Evolutionary conservation across 805 yeast genomes (phyloP), one percentile per base, ranked within the genome.

Genomic region (Vanderwaltozyma polyspora): DNA sequence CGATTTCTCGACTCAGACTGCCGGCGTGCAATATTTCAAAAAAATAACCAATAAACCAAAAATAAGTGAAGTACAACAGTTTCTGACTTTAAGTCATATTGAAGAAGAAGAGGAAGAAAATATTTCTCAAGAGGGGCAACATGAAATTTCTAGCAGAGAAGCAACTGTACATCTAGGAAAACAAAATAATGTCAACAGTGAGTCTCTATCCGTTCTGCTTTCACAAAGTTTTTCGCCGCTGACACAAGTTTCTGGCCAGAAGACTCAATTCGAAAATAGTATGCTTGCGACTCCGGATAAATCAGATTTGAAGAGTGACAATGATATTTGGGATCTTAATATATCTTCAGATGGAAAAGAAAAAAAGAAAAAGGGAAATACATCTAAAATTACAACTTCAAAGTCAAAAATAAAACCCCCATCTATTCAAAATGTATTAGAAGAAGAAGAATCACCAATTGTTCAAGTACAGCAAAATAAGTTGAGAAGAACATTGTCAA

Each of bases 1-100:
- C 4, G 36, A 41, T 13, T 31, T 36, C 10, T 23, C 28, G 8
- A 31, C 34, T 3, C 17, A 22, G 17, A 12, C 4, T 18, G n/a
- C n/a, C 5, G 22, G 11, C 1, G 16, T n/a, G 8, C 22, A 28
- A 9, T 28, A 19, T 9, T 23, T 6, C 18, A 24, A 28, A 15
- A n/a, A 9, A 17, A 22, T 15, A 6, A 38, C 32, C 2, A 36
- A 24, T 27, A 18, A 43, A 7, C 45, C 53, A 19, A 60, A 57
- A 37, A 44, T 60, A 2, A 61, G 65, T 32, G 59, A 58, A 28
- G 57, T 45, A 1, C 37, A 50, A 30, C 44, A 48, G 2, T 54
- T 42, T 25, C 51, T 60, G 17, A 35, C 45, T 2, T 40, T 57
- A 4, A 37, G 44, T 11, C 43, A 48, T 29, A 19, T 34, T 9